Base-by-base conservation (phyloP, 208 protist species). In the Phytomonas serpens region DNA sequence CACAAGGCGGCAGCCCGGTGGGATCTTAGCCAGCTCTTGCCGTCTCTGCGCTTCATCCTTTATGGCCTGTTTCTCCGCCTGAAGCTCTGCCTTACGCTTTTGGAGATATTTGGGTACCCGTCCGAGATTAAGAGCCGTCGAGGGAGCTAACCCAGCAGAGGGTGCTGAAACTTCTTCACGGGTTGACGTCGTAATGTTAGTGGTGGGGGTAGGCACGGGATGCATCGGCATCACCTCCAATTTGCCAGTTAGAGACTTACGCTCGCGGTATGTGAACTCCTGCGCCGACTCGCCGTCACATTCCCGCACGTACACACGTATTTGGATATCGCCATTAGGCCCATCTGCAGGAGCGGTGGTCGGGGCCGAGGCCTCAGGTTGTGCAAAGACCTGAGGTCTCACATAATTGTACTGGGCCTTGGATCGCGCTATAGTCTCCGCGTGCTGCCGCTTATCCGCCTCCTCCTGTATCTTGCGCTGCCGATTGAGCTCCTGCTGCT, bases 291-390 rank as follows among this genome's bases (percentile, higher is more conserved):
- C 79, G 9, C 67, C 77, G 42, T 95, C 90, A 65, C 90, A 95
- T 80, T 95, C 90, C 6, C 86, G 90, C 62, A 95, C 80, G 76
- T 87, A 95, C 27, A 95, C 90, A 34, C 81, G 82, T 29, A 95
- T 90, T 63, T 95, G 72, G 13, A 87, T 85, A 63, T 93, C 88
- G 38, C 83, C 87, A 5, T 14, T 73, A 34, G 69, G 62, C 42
- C 38, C 63, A 42, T 57, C 14, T 38, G 29, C n/a, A 57, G 71
- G n/a, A 33, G 40, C 6, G 61, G 52, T 32, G 67, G 40, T 23
- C 52, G 16, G 64, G 61, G 32, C 10, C 23, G 63, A 34, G 14
- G 66, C 29, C n/a, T 47, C 38, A 34, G 61, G 32, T 29, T 30
- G 19, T 4, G 85, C 86, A 74, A 91, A 91, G 32, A 80, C 86